Evolutionary conservation across 1,284 basidiomycete genomes (phyloP).

Genomic region (Jaminaea rosea): DNA sequence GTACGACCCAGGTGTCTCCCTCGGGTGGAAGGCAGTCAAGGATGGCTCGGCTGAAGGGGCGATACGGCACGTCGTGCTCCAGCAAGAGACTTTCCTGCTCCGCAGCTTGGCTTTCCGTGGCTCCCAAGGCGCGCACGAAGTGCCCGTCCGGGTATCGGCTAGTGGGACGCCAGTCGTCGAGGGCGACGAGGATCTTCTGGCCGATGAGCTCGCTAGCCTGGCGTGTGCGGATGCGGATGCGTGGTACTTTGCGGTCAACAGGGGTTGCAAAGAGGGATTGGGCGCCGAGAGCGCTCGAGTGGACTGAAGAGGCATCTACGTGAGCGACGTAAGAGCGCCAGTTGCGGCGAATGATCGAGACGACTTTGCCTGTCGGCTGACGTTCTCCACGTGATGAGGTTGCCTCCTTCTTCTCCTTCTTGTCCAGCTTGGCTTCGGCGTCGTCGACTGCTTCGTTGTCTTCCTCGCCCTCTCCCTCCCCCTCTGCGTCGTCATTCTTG

Average conservation of each 20-base stretch:
- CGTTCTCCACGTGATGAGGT: constrained; percentile 54
- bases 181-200: constrained; percentile 91
- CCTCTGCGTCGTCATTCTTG: constrained; percentile 74
- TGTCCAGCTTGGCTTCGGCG: constrained; percentile 30
- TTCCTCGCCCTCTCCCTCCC: constrained; percentile 37
- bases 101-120: constrained; percentile 85
- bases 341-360: constrained; percentile 86
- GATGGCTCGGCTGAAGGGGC: constrained; percentile 91
- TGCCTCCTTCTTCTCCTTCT: constrained; percentile 45
- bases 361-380: constrained; percentile 83
- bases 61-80: constrained; percentile 92
- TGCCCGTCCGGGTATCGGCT: constrained; percentile 95
- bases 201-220: constrained; percentile 79
- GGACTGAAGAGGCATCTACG: constrained; percentile 78
- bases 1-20: constrained; percentile 88
- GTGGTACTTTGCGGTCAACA: constrained; percentile 79
- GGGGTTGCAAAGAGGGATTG: constrained; percentile 94
- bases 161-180: constrained; percentile 79
- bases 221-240: constrained; percentile 85
- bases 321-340: constrained; percentile 92
- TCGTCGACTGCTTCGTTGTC: constrained; percentile 51
- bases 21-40: constrained; percentile 80
- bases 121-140: constrained; percentile 85
- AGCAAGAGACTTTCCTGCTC: constrained; percentile 89
- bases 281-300: constrained; percentile 63